phyloP scores from a whole-genome alignment of 257 asterid species.

The Salvia splendens region DNA sequence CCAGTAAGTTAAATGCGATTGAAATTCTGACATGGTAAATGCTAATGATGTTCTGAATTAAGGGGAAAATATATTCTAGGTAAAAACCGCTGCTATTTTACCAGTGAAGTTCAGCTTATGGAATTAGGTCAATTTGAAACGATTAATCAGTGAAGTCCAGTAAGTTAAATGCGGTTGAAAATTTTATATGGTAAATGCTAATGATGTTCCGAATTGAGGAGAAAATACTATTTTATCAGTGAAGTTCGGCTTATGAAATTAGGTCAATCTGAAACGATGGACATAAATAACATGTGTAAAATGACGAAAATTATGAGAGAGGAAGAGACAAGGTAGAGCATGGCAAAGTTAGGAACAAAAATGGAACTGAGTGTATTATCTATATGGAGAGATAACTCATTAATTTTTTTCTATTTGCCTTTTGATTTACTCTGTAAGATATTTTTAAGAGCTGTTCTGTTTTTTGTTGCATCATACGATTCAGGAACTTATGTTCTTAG shows the following conservation, averaged over 20 bases:
- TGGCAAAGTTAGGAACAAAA: conserved; percentile 19
- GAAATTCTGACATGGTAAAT: conserved; percentile 9
- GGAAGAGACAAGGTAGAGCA: not conserved
- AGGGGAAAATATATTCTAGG: conserved; percentile 12
- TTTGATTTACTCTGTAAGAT: not conserved
- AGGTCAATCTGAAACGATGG: conserved; percentile 5
- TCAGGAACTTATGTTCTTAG: conserved; percentile 17
- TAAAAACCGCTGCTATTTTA: not conserved
- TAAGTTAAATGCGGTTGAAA: conserved; percentile 5
- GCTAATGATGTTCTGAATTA: not conserved
- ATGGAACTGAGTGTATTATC: not conserved
- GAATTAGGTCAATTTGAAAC: not conserved
- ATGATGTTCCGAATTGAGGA: conserved; percentile 11
- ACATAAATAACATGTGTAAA: not conserved
- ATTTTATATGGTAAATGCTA: conserved; percentile 3
- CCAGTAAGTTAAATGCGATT: conserved; percentile 49
- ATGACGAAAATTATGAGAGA: not conserved
- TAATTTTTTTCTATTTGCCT: conserved; percentile 15
- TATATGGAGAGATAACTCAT: not conserved
- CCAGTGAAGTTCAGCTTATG: not conserved
- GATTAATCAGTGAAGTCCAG: not conserved
- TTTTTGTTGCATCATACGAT: not conserved
- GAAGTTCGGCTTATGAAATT: not conserved
- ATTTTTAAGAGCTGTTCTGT: not conserved
- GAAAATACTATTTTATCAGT: not conserved